A percentile compares a stretch with the other conserved stretches of the same genome.
phyloP scores from a whole-genome alignment of 2,329 filamentous ascomycete species.

The Alternaria arbusti region DNA sequence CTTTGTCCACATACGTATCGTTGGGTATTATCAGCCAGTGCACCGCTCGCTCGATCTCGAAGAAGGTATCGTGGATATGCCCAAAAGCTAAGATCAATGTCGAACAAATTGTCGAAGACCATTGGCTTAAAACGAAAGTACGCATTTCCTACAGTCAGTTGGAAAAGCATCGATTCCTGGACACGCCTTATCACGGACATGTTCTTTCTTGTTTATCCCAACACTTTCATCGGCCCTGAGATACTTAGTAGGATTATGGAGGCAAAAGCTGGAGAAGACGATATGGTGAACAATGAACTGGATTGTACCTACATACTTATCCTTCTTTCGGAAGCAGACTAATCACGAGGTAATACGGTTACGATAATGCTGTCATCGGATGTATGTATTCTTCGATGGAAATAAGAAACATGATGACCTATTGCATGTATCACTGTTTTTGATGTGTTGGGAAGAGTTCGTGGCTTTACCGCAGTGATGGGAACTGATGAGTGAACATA shows the following conservation, averaged over 20 bases:
- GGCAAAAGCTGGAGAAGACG: slow-evolving; percentile 11
- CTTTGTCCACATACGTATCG: slow-evolving; percentile 26
- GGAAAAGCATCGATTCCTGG: slow-evolving; percentile 34
- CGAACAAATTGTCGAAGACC: slow-evolving; percentile 34
- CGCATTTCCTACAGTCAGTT: slow-evolving; percentile 32
- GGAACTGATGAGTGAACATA: neutral
- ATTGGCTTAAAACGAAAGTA: slow-evolving; percentile 41
- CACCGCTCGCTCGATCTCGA: slow-evolving; percentile 41
- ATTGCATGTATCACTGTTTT: neutral
- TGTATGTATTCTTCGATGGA: slow-evolving; percentile 28
- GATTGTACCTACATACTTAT: slow-evolving; percentile 31
- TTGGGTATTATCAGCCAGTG: slow-evolving; percentile 39
- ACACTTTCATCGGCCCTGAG: slow-evolving; percentile 25
- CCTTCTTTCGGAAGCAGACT: slow-evolving; percentile 23
- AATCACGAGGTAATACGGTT: slow-evolving; percentile 25
- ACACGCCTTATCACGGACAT: slow-evolving; percentile 29
- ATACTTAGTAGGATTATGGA: slow-evolving; percentile 22
- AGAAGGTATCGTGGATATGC: slow-evolving; percentile 43
- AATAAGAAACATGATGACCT: slow-evolving; percentile 21
- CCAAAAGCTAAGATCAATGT: slow-evolving; percentile 39
- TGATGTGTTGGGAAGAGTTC: neutral
- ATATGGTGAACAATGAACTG: slow-evolving; percentile 27
- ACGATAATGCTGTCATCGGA: slow-evolving; percentile 16
- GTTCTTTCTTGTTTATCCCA: slow-evolving; percentile 44
- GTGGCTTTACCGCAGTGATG: neutral